A percentile compares a stretch with the other conserved stretches of the same genome.
These are phyloP conservation scores for Xylaria sp. DNA, from an alignment of 495 filamentous ascomycete species.

Conservation along the genomic window DNA sequence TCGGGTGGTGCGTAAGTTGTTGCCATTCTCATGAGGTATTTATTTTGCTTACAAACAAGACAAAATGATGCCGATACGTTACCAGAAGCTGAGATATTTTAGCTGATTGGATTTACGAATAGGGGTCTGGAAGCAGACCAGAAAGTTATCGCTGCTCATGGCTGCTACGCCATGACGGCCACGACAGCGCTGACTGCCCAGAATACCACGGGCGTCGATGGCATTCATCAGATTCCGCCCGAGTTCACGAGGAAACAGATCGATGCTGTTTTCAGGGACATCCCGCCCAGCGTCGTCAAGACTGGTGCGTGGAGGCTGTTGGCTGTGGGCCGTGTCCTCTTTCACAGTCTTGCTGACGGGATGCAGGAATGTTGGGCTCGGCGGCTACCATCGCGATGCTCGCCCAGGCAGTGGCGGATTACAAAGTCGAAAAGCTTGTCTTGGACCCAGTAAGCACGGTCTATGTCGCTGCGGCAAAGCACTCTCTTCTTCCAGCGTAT, in stretches of 20 bases:
- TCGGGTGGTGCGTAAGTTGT: constrained; percentile 86
- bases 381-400: constrained; percentile 77
- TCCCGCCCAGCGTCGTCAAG: constrained; percentile 90
- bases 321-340: background rate
- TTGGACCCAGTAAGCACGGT: constrained; percentile 78
- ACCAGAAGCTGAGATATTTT: background rate
- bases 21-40: constrained; percentile 25
- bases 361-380: constrained; percentile 86
- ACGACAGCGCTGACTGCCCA: constrained; percentile 95
- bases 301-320: constrained; percentile 75
- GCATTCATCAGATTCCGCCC: constrained; percentile 79
- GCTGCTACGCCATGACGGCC: constrained; percentile 94
- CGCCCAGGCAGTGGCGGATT: constrained; percentile 66
- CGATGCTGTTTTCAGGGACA: constrained; percentile 79
- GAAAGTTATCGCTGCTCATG: constrained; percentile 89
- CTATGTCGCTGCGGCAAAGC: background rate
- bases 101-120: background rate
- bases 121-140: constrained; percentile 98
- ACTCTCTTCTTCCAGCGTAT: too few species aligned
- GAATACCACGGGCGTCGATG: constrained; percentile 84
- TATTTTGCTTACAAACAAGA: constrained; percentile 1
- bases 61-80: background rate
- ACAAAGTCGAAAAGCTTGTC: constrained; percentile 69
- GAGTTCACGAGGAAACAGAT: constrained; percentile 85
- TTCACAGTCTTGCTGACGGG: background rate